These are phyloP conservation scores for Fraxinus ornus DNA, from an alignment of 305 asterid species.

Conservation along the genomic window DNA sequence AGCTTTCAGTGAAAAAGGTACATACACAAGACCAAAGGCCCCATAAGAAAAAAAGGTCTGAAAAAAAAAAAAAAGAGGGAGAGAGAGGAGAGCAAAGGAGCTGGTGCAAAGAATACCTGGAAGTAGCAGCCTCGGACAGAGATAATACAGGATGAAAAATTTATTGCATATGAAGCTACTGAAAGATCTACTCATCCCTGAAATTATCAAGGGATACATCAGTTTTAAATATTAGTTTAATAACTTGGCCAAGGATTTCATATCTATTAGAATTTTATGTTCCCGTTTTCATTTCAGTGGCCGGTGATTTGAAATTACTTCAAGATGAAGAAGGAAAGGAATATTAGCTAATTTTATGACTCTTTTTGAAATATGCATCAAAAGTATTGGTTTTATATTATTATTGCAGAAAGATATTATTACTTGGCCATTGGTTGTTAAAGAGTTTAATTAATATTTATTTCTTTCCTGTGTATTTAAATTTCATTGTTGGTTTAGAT, in stretches of 20 bases:
- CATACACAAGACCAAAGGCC: not conserved
- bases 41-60: not conserved
- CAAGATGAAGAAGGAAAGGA: not conserved
- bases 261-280: not conserved
- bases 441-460: slow-evolving; percentile 3
- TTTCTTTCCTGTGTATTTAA: slow-evolving; percentile 3
- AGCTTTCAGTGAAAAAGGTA: slow-evolving; percentile 7
- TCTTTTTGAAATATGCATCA: not conserved
- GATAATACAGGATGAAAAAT: not conserved
- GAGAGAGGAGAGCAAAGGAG: not conserved
- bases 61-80: not conserved
- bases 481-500: slow-evolving; percentile 8
- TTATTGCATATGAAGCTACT: slow-evolving; percentile 4
- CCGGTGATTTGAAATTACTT: not conserved
- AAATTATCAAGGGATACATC: not conserved
- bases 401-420: not conserved
- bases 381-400: not conserved
- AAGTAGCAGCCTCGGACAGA: not conserved
- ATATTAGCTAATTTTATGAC: not conserved
- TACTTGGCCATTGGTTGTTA: slow-evolving; percentile 17
- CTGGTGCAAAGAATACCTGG: not conserved
- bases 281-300: not conserved
- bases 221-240: not conserved
- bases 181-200: slow-evolving; percentile 7
- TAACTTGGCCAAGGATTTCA: not conserved